Base-by-base conservation (phyloP, 2,329 filamentous ascomycete genomes). In the Microdochium paspali region DNA sequence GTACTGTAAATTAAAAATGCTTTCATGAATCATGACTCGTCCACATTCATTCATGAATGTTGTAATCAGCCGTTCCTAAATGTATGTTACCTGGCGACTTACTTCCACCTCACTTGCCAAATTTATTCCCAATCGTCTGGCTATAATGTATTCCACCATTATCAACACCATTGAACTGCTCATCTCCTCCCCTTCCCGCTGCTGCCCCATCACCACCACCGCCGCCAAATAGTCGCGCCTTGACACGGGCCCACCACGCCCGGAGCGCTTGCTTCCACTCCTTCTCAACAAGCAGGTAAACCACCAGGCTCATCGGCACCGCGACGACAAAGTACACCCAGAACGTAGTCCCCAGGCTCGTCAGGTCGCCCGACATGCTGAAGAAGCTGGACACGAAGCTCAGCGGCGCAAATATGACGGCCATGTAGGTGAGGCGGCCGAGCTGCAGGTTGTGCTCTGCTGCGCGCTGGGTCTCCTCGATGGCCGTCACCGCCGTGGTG, bases 331-430 rank as follows among this genome's bases (percentile, higher is more conserved):
- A 58, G 47, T 54, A 58, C 31, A 58, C 45, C 53, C 54, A 56
- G 49, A 55, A 51, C 6, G 56, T 58, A 40, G 50, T 47, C 4
- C 48, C 28, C 12, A 57, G 47, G 2, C 30, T 44, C 4, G 46
- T 10, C 6, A 58, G 45, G 46, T 57, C 46, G 21, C n/a, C 21
- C 18, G 52, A 46, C 56, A 58, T 58, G 49, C 53, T 55, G 51
- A 58, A 56, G 50, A 58, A 56, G 47, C 54, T 55, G 13, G 54
- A 54, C 7, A 58, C 51, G 49, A 57, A 55, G 31, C 54, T 55
- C 2, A 58, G 51, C 2, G 56, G 56, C 28, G 54, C 55, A 46
- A 58, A 58, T 40, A 57, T 54, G 47, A 56, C 53, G 18, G 56
- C 56, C 9, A 58, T 35, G 47, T 56, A 55, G 2, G 56, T 57